These are phyloP conservation scores for Suhomyces panamericanus DNA, from an alignment of 1,139 yeast genomes.

Conservation along the genomic window DNA sequence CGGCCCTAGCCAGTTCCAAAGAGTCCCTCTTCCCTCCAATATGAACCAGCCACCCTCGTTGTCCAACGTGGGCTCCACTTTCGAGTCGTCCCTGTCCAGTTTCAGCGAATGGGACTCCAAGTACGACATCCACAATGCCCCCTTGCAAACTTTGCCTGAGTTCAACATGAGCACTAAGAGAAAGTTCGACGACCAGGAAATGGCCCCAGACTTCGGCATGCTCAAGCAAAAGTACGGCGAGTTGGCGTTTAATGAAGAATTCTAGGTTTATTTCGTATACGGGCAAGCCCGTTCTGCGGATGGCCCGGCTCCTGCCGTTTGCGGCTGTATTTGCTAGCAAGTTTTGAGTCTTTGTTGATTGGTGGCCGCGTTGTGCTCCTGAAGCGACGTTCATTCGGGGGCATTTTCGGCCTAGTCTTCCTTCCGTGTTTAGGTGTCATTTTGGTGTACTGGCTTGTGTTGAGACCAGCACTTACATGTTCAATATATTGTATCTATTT, in stretches of 20 bases:
- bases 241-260: slow-evolving; percentile 47
- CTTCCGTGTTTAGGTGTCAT: background rate
- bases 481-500: background rate
- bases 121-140: slow-evolving; percentile 15
- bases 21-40: slow-evolving; percentile 57
- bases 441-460: background rate
- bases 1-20: slow-evolving; percentile 19
- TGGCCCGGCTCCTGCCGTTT: background rate
- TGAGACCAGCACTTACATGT: background rate
- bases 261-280: slow-evolving; percentile 22
- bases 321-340: background rate
- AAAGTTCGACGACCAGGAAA: slow-evolving; percentile 32
- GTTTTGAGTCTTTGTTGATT: background rate
- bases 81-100: slow-evolving; percentile 40
- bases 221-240: slow-evolving; percentile 41
- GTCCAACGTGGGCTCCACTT: slow-evolving; percentile 41
- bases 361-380: background rate
- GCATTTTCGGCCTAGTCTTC: too few relatives aligned
- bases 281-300: background rate
- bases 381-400: background rate
- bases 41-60: slow-evolving; percentile 42
- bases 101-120: slow-evolving; percentile 50
- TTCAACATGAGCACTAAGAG: slow-evolving; percentile 31
- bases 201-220: slow-evolving; percentile 11
- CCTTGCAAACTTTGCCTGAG: slow-evolving; percentile 14